Conservation (phyloP, 2,329 filamentous ascomycete species). For the Diaporthe batatas region DNA sequence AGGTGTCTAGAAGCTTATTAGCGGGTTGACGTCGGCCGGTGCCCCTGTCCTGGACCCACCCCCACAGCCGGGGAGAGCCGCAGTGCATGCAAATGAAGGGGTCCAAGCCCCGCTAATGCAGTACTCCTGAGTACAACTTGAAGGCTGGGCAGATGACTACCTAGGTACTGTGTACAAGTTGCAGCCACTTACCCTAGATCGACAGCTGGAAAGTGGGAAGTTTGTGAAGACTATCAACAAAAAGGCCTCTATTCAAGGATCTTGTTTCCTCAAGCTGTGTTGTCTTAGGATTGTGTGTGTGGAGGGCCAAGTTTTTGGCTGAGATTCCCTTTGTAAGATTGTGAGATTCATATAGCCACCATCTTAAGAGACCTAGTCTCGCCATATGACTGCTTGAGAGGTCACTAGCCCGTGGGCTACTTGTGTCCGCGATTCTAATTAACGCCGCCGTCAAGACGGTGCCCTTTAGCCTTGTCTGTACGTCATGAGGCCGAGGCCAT, state of each 20-base stretch:
- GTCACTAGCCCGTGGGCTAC: too few species aligned
- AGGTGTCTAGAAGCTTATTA: background rate
- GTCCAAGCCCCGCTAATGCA: slow-evolving; percentile 23
- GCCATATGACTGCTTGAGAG: too few species aligned
- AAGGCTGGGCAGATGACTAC: background rate
- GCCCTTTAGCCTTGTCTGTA: too few species aligned
- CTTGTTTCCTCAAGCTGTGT: too few species aligned
- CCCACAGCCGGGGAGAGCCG: slow-evolving; percentile 34
- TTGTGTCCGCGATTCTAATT: too few species aligned
- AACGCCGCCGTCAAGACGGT: too few species aligned
- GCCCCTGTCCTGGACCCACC: slow-evolving; percentile 30
- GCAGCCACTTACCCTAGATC: background rate
- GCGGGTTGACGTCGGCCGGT: slow-evolving; percentile 35
- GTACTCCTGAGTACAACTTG: background rate
- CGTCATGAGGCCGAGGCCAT: too few species aligned
- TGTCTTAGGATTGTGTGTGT: too few species aligned
- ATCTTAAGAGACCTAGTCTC: too few species aligned
- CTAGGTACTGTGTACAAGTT: background rate
- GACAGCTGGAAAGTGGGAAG: background rate
- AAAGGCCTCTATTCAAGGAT: background rate
- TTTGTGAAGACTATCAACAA: background rate
- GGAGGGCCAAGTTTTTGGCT: too few species aligned
- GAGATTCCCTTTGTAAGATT: too few species aligned
- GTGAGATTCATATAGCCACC: too few species aligned
- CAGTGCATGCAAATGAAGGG: slow-evolving; percentile 25